Base-by-base conservation (phyloP, 768 basidiomycete genomes). In the Kwoniella pini region DNA sequence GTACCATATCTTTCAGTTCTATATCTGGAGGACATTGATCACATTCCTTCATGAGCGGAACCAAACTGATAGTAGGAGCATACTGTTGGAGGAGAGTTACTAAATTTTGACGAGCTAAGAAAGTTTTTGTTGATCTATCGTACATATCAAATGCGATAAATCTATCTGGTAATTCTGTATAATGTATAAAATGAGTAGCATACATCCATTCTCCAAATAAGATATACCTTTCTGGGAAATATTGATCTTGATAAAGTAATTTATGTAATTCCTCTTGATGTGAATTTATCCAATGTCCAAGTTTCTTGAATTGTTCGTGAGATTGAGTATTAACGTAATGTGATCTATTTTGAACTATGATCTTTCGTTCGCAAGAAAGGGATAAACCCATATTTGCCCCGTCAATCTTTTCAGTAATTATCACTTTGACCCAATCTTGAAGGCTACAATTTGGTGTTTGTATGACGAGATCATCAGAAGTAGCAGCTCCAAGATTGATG, bases 181-280 rank as follows among this genome's bases (percentile, higher is more conserved):
- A 46, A 27, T 13, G 27, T 1, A 46, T 46, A n/a, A 24, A 46
- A 27, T 46, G 45, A 1, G 45, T 46, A 13, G 45, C 45, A 2
- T 46, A 46, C 45, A 46, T 46, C 24, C 24, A 46, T 28, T 46
- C 45, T 24, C 45, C 45, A 6, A 46, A 46, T 46, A 46, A 2
- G 2, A 46, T 13, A 30, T 46, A 46, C 24, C 45, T 46, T 17
- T 30, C 45, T 3, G 45, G 19, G 24, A 46, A 46, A 17, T 46
- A 46, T 1, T 24, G 19, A 12, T 46, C 45, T 27, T 12, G 45
- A 10, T 13, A 21, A 5, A 46, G 45, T 46, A 46, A 28, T 26
- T 26, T 46, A 3, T 24, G 6, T n/a, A 46, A 46, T 24, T 27
- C 22, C 4, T 28, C 45, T 46, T 13, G 21, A n/a, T 46, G 45